Evolutionary conservation across 2,329 filamentous ascomycete genomes (phyloP).

Genomic region (Botrytis porri): DNA sequence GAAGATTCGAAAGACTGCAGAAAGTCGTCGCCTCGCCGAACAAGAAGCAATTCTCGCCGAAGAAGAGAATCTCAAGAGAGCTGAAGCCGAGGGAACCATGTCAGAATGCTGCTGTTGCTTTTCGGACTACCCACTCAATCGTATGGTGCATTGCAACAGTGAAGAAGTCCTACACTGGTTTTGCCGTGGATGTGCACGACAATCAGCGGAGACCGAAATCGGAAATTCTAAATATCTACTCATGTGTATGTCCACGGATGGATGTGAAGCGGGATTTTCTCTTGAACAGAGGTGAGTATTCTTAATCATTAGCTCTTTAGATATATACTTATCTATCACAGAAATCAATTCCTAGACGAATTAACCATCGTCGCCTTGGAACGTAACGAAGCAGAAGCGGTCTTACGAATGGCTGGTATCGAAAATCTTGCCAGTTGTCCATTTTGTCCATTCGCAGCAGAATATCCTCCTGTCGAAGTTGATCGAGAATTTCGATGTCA

Average conservation of each 20-base stretch:
- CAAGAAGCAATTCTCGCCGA: constrained; percentile 43
- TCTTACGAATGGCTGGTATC: constrained; percentile 66
- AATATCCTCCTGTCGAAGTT: constrained; percentile 63
- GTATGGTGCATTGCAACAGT: constrained; percentile 65
- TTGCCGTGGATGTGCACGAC: constrained; percentile 64
- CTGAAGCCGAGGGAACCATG: constrained; percentile 50
- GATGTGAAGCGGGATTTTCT: constrained; percentile 62
- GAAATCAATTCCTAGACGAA: constrained; percentile 47
- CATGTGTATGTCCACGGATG: constrained; percentile 66
- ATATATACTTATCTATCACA: constrained; percentile 24
- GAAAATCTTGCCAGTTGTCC: constrained; percentile 74
- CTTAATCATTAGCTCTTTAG: neutral
- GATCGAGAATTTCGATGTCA: constrained; percentile 73
- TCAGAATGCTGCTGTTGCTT: constrained; percentile 75
- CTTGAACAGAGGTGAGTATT: constrained; percentile 53
- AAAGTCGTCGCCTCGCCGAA: constrained; percentile 42
- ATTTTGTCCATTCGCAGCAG: constrained; percentile 77
- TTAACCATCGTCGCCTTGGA: constrained; percentile 62
- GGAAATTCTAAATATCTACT: constrained; percentile 67
- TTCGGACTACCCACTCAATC: constrained; percentile 60
- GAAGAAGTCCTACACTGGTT: constrained; percentile 52
- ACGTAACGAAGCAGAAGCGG: constrained; percentile 66
- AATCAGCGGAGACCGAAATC: constrained; percentile 64
- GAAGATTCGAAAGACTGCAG: constrained; percentile 33
- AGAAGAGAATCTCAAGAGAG: constrained; percentile 42